Base-by-base conservation (phyloP, 2,329 filamentous ascomycete genomes). In the Aspergillus spinulosporus region DNA sequence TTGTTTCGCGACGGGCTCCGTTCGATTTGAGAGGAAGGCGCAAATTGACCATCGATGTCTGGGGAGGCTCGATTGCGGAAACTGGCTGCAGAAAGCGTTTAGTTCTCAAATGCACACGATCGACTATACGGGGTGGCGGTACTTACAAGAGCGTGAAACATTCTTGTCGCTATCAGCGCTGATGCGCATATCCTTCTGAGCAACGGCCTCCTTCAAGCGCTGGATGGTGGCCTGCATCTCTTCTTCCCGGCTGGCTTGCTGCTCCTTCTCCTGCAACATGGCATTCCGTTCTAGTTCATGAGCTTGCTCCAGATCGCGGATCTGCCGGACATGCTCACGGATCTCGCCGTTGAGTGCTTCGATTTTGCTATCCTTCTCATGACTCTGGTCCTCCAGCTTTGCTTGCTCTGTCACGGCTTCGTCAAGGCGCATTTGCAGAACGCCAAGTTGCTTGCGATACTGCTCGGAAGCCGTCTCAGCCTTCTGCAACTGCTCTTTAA, bases 221-320 rank as follows among this genome's bases (percentile, higher is more conserved):
- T 96, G 91, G 68, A 97, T 94, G 53, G 93, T 88, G 56, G 84
- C 81, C 74, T 96, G 90, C 83, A 97, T 87, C 73, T 96, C 92
- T 69, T 96, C 92, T 70, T 97, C 92, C 56, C 88, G 84, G 64
- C 88, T 88, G 53, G 84, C 81, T 74, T 92, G 88, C 65, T 95
- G 90, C 63, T 97, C 92, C 77, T 95, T 94, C 73, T 97, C 93
- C 75, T 92, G 91, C 69, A 90, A 86, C 76, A 93, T 89, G 53
- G 90, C 86, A 68, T 88, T 90, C 61, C 91, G 85, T 76, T 99
- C 94, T 44, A 89, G 86, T 73, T 97, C 93, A 72, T 96, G 95
- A 62, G 95, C 92, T 62, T 87, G 86, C 74, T 97, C 92, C 78
- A 97, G 87, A 72, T 99, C 94, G 62, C 93, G 86, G 68, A 90